Evolutionary conservation across 306 rosid species (phyloP), one percentile per base, ranked within the genome.

Genomic region (Quercus cerris): DNA sequence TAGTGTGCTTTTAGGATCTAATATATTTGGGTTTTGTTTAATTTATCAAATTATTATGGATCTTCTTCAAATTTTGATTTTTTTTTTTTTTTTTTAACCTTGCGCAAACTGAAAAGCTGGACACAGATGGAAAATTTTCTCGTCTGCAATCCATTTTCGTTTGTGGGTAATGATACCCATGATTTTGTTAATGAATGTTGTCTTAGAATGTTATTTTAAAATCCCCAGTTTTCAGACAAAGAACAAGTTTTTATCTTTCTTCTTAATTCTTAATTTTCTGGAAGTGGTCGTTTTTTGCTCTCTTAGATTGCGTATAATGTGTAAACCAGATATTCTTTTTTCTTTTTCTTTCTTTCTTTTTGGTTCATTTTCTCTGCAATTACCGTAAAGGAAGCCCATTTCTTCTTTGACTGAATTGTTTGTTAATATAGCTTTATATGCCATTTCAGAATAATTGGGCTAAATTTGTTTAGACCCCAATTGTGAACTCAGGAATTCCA

Each of bases 401-500:
- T 67, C 51, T 33, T 67, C 27, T 33, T 67, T 67, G 6, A 35
- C 72, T 1, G 4, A 9, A 3, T 25, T 41, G 46, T 66, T 31
- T 66, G 20, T 14, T 62, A n/a, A 22, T 58, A 12, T 58, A 58
- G 23, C 28, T 31, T 10, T 33, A 7, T 17, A 33, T 28, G 51
- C 35, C 20, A 67, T 68, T 68, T 68, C 38, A 8, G 25, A 33
- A 35, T 18, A 35, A 68, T 6, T 18, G 13, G 2, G 72, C 52
- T 68, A 68, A 64, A 67, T 33, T 33, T 19, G 55, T 59, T 75
- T 52, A 75, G 75, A 77, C n/a, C n/a, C 70, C 74, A 57, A 22
- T 71, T 41, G 51, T 69, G 3, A 74, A 78, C 10, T 75, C 71
- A 51, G 82, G 83, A 72, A 56, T 81, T 78, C 70, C 76, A 71